Evolutionary conservation across 2,329 filamentous ascomycete genomes (phyloP), one percentile per base, ranked within the genome.

Genomic region (Alternaria sp.): DNA sequence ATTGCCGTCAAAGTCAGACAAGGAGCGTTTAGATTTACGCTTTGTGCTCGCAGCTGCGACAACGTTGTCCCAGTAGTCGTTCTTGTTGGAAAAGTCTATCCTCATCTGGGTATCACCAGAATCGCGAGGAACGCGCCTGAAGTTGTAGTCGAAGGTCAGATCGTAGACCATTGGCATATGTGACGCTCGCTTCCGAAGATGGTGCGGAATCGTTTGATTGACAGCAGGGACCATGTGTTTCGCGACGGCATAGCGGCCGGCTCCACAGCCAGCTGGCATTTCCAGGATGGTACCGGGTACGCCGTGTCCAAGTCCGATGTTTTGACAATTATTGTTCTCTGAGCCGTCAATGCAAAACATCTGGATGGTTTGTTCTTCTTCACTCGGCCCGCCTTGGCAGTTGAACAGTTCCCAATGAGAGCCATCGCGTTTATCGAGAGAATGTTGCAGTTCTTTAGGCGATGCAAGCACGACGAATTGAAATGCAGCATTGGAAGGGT

Each of bases 401-500:
- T 74, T 67, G 51, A 80, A 80, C 7, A 85, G 30, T 14, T 82
- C 82, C 82, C 79, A 84, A 71, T 82, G 79, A 4, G 82, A 84
- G 12, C 82, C 82, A 60, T 84, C 82, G 20, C 82, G 75, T 69
- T 79, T 81, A 65, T 82, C 76, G 0, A 84, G 65, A 1, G 76
- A 76, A 14, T 71, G 47, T 30, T 80, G 74, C 5, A 80, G 46
- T 46, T 76, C 73, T 28, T 79, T 74, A 6, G 81, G 80, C 3
- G 53, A 59, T 7, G 71, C 71, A 7, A 82, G 60, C 20, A 82
- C 71, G 11, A 72, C 51, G 41, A 78, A 82, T 21, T 71, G 28
- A 30, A 30, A 30, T 30, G 28, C 28, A 30, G 28, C 28, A 14
- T 81, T 71, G 28, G 78, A 70, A 5, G 78, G 75, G 14, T 61